Base-by-base conservation (phyloP, 225 moss, liverwort and hornwort species). In the Polytrichum commune region DNA sequence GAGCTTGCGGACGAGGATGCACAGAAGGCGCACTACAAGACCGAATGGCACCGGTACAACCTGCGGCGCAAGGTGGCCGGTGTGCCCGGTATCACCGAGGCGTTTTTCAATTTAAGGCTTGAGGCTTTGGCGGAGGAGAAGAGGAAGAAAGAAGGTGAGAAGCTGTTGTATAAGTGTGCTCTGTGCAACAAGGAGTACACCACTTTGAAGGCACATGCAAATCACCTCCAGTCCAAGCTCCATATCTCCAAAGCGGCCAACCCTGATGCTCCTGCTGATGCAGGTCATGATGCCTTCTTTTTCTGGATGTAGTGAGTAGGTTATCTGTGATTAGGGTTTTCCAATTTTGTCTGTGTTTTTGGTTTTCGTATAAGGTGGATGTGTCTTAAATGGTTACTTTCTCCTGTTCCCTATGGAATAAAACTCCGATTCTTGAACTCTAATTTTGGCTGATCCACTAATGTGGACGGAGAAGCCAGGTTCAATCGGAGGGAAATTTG, bases 41-140 rank as follows among this genome's bases (percentile, higher is more conserved):
- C 88, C 18, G 97, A 98, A 60, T 98, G 97, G 97, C 97, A 98
- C 72, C 93, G 92, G 0, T 98, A 98, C 80, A 98, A 98, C 72
- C 75, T 98, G 73, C 91, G 92, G 58, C 89, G 97, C 54, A 98
- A 95, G 88, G 97, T 98, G 60, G 95, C 94, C 6, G 95, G 97
- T 29, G 92, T 98, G 19, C 97, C 97, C 0, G 97, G 97, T 7
- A 92, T 98, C 23, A 95, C 91, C 29, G 97, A 98, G 83, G 88
- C 85, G 28, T 78, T 98, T 6, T 98, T 90, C 69, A 90, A 92
- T 72, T 22, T 98, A 54, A 86, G 95, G 5, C 72, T 90, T n/a
- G 95, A 95, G 74, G 91, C 97, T 1, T 68, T 95, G 71, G 97
- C 91, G 55, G 92, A 86, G 8, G 92, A 98, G 79, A 84, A 73